phyloP scores from a whole-genome alignment of 2,329 filamentous ascomycete genomes.

The Colletotrichum spinosum region DNA sequence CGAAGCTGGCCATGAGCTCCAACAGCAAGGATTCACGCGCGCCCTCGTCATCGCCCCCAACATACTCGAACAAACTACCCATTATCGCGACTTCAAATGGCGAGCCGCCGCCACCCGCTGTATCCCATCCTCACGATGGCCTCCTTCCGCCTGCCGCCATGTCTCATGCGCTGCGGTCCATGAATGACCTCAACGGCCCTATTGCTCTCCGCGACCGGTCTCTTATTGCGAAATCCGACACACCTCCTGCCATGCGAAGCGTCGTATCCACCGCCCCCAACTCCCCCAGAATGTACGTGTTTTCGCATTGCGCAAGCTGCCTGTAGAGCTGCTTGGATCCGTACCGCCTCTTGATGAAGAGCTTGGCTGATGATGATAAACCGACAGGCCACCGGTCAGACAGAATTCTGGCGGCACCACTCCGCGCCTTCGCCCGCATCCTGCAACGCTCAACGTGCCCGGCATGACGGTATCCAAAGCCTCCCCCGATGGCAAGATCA shows the following conservation, averaged over 20 bases:
- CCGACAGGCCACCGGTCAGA: constrained; percentile 71
- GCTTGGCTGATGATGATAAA: constrained; percentile 39
- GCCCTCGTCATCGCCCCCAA: constrained; percentile 44
- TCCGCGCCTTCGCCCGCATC: constrained; percentile 82
- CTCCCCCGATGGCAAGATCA: constrained; percentile 94
- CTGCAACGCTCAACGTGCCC: constrained; percentile 96
- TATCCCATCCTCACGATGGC: constrained; percentile 43
- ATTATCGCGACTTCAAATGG: constrained; percentile 12
- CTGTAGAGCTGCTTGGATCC: constrained; percentile 19
- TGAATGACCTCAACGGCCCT: constrained; percentile 54
- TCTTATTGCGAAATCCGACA: constrained; percentile 50
- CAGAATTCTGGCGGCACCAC: constrained; percentile 83
- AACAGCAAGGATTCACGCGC: constrained; percentile 42
- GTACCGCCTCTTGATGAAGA: constrained; percentile 6
- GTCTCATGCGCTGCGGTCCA: constrained; percentile 54
- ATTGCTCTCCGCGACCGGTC: constrained; percentile 44
- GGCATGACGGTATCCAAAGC: constrained; percentile 95
- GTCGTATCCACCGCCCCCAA: constrained; percentile 68
- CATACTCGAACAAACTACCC: constrained; percentile 38
- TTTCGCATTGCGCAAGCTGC: constrained; percentile 18
- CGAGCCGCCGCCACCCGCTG: constrained; percentile 41
- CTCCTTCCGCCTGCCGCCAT: constrained; percentile 48
- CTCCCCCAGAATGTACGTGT: constrained; percentile 68
- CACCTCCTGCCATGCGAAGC: constrained; percentile 67
- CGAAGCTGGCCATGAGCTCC: constrained; percentile 58